phyloP scores from a whole-genome alignment of 2,329 filamentous ascomycete genomes.

The Scolecobasidium constrictum region DNA sequence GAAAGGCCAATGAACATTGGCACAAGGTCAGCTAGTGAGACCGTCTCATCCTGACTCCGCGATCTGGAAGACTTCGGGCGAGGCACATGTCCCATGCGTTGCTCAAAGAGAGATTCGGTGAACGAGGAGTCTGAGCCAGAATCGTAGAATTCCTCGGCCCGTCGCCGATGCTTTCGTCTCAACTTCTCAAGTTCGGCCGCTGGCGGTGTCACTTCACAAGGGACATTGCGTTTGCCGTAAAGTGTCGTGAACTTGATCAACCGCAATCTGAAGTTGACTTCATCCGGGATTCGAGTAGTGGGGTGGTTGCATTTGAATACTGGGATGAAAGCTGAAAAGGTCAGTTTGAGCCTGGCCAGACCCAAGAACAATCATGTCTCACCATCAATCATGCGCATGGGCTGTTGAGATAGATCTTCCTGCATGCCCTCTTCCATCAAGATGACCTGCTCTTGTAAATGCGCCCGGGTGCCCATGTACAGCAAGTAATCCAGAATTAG shows the following conservation, averaged over 20 bases:
- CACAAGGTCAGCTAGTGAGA: slow-evolving; percentile 30
- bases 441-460: slow-evolving; percentile 24
- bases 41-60: not conserved
- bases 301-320: slow-evolving; percentile 31
- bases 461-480: slow-evolving; percentile 32
- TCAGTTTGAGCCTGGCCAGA: not conserved
- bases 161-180: slow-evolving; percentile 23
- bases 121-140: not conserved
- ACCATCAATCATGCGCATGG: slow-evolving; percentile 15
- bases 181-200: slow-evolving; percentile 23
- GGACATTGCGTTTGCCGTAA: slow-evolving; percentile 31
- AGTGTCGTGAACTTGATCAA: slow-evolving; percentile 36
- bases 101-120: not conserved
- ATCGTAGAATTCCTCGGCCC: slow-evolving; percentile 15
- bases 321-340: slow-evolving; percentile 27
- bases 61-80: not conserved
- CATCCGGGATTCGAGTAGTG: slow-evolving; percentile 21
- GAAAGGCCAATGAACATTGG: slow-evolving; percentile 43
- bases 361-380: not conserved
- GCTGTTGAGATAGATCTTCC: slow-evolving; percentile 7
- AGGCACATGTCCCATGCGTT: not conserved
- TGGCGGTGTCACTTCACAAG: slow-evolving; percentile 26
- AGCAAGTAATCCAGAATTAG: slow-evolving; percentile 47
- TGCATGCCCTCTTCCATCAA: slow-evolving; percentile 1
- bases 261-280: slow-evolving; percentile 36